Evolutionary conservation across 768 basidiomycete species (phyloP).

Genomic region (Lentinula sp.): DNA sequence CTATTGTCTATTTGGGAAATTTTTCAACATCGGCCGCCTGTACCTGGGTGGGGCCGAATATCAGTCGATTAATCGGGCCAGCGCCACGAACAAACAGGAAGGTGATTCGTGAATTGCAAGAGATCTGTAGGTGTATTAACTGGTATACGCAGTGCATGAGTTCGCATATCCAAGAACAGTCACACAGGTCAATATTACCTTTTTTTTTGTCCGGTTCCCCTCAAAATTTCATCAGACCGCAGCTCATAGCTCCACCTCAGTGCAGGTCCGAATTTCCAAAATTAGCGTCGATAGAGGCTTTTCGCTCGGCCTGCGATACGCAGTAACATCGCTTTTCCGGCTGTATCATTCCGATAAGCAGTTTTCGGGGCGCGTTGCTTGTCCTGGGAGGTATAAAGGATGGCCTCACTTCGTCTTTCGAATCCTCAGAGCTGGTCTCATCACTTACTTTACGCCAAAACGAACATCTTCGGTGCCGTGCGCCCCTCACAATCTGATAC

Average conservation of each 20-base stretch:
- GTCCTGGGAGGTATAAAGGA: not conserved
- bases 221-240: not conserved
- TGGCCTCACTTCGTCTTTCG: not conserved
- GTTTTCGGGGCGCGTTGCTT: not conserved
- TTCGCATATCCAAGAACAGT: too few relatives aligned
- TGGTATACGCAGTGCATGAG: too few relatives aligned
- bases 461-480: not conserved
- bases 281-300: not conserved
- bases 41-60: too few relatives aligned
- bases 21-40: too few relatives aligned
- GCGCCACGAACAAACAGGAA: too few relatives aligned
- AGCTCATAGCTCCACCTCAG: not conserved
- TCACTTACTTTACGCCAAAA: not conserved
- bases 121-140: too few relatives aligned
- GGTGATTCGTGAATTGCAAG: too few relatives aligned
- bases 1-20: too few relatives aligned
- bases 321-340: not conserved
- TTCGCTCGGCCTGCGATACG: not conserved
- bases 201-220: not conserved
- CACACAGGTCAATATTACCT: not conserved
- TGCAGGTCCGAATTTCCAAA: not conserved
- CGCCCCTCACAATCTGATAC: not conserved
- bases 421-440: not conserved
- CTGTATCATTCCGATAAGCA: not conserved
- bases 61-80: too few relatives aligned